phyloP scores from a whole-genome alignment of 148 eudicot genomes.

The Fallopia convolvulus region DNA sequence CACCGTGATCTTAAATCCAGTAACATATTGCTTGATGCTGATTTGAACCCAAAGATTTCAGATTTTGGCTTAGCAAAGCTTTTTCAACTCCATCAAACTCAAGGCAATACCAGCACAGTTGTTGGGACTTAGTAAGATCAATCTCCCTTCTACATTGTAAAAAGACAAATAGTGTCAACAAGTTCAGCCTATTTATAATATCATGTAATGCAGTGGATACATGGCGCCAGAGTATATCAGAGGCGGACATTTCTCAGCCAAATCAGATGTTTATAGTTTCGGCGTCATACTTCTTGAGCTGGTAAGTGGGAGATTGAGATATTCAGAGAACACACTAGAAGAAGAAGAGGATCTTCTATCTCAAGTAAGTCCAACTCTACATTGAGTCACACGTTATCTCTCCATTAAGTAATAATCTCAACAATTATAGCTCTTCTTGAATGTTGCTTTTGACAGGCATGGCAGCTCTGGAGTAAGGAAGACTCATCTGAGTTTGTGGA shows the following conservation, averaged over 20 bases:
- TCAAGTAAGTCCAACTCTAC: background rate
- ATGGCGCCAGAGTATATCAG: slow-evolving; percentile 11
- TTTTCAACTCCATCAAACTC: background rate
- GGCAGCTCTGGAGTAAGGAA: slow-evolving; percentile 3
- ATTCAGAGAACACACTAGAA: background rate
- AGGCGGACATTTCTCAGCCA: slow-evolving; percentile 2
- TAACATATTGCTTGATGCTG: slow-evolving; percentile 10
- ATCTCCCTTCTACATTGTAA: background rate
- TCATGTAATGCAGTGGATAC: slow-evolving; percentile 1
- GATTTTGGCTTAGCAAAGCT: slow-evolving; percentile 12
- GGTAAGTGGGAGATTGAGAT: slow-evolving; percentile 1
- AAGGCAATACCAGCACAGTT: slow-evolving; percentile 1
- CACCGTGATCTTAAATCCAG: slow-evolving; percentile 13
- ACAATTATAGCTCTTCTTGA: background rate
- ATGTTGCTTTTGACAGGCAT: slow-evolving; percentile 3
- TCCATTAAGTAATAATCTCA: background rate
- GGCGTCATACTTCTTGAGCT: slow-evolving; percentile 9
- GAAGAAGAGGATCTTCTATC: slow-evolving; percentile 2
- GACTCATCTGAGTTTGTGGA: background rate
- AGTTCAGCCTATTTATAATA: background rate
- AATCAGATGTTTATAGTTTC: slow-evolving; percentile 12
- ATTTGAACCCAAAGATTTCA: slow-evolving; percentile 4
- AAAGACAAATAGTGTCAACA: too few species aligned
- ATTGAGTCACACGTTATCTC: background rate
- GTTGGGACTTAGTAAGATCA: slow-evolving; percentile 14